Conservation (phyloP, 2,329 filamentous ascomycete species). For the Aspergillus neotritici region DNA sequence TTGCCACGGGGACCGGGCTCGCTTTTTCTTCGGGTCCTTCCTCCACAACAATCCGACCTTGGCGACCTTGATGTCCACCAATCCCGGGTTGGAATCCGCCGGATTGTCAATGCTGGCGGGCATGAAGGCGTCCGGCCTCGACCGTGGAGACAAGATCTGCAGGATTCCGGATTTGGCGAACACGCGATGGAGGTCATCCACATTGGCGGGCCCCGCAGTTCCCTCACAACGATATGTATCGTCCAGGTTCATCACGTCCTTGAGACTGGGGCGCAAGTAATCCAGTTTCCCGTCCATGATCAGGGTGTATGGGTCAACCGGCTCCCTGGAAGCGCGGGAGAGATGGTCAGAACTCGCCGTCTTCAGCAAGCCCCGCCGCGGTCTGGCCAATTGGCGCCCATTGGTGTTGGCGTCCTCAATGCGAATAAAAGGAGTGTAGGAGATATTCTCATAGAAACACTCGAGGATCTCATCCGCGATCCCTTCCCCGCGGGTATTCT, state of each 20-base stretch:
- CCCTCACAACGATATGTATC: constrained; percentile 88
- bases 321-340: constrained; percentile 66
- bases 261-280: constrained; percentile 72
- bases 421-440: constrained; percentile 96
- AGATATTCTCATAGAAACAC: constrained; percentile 98
- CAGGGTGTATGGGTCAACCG: constrained; percentile 89
- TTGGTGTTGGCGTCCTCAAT: constrained; percentile 79
- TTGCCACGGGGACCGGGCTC: constrained; percentile 91
- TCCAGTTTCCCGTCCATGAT: constrained; percentile 89
- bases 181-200: constrained; percentile 74
- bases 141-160: constrained; percentile 91
- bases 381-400: constrained; percentile 66
- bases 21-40: constrained; percentile 90
- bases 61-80: constrained; percentile 95
- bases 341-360: constrained; percentile 59
- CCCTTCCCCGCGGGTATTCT: constrained; percentile 85
- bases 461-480: constrained; percentile 90
- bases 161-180: constrained; percentile 89
- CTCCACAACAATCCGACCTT: constrained; percentile 94
- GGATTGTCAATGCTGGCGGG: constrained; percentile 81
- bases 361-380: constrained; percentile 65
- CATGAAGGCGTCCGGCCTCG: constrained; percentile 92
- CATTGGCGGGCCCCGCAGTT: constrained; percentile 67
- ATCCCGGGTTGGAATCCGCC: constrained; percentile 77
- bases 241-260: constrained; percentile 86